Evolutionary conservation across 768 basidiomycete genomes (phyloP).

Genomic region (Naematelia encephala): DNA sequence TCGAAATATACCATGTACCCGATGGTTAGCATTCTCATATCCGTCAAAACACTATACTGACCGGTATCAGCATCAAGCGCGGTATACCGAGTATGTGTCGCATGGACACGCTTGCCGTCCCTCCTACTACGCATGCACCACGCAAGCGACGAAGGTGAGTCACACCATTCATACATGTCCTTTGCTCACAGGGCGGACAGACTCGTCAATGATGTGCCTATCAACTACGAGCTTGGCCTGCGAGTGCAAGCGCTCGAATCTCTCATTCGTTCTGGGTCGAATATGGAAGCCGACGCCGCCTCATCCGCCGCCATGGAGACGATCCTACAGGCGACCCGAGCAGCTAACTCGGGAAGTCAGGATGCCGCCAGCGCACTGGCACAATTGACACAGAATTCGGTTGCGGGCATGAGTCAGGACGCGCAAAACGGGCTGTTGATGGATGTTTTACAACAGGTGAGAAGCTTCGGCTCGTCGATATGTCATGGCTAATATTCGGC

Average conservation of each 20-base stretch:
- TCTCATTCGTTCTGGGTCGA: slow-evolving; percentile 36
- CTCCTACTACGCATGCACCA: slow-evolving; percentile 6
- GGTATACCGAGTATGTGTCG: slow-evolving; percentile 43
- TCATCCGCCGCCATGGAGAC: slow-evolving; percentile 38
- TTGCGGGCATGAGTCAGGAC: slow-evolving; percentile 28
- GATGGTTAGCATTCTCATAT: slow-evolving; percentile 31
- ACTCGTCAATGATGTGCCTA: slow-evolving; percentile 23
- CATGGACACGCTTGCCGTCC: slow-evolving; percentile 41
- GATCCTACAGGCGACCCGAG: slow-evolving; percentile 37
- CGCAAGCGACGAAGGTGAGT: slow-evolving; percentile 36
- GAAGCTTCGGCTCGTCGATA: not conserved
- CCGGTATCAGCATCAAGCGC: slow-evolving; percentile 35
- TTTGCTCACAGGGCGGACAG: slow-evolving; percentile 5
- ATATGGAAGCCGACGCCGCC: slow-evolving; percentile 36
- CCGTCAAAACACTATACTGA: not conserved
- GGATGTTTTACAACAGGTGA: slow-evolving; percentile 44
- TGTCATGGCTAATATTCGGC: slow-evolving; percentile 17
- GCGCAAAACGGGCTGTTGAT: slow-evolving; percentile 34
- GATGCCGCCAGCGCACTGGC: slow-evolving; percentile 40
- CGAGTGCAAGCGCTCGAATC: slow-evolving; percentile 41
- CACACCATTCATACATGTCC: not conserved
- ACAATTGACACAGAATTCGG: slow-evolving; percentile 29
- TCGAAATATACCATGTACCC: slow-evolving; percentile 42
- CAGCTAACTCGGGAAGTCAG: slow-evolving; percentile 27
- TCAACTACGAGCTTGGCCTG: slow-evolving; percentile 35